Conservation (phyloP, 257 asterid genomes). For the Vinca minor region DNA sequence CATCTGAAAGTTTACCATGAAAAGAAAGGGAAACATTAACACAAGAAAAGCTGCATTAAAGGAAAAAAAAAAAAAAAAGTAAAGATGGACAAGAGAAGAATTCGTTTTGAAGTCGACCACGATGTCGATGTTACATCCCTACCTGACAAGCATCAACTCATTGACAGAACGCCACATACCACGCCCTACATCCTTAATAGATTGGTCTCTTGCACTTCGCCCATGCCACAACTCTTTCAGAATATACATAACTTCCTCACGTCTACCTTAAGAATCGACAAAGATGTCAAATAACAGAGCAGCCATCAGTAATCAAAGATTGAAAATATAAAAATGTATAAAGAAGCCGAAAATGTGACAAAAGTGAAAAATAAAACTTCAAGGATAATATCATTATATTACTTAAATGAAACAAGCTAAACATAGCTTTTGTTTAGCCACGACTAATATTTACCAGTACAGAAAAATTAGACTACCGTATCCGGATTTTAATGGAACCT, state of each 20-base stretch:
- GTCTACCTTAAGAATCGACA: conserved; percentile 58
- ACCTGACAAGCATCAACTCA: conserved; percentile 89
- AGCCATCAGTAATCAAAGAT: background rate
- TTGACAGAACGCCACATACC: conserved; percentile 96
- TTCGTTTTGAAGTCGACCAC: background rate
- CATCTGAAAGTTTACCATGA: conserved; percentile 48
- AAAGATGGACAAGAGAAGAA: background rate
- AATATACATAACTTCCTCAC: conserved; percentile 82
- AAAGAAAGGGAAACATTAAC: conserved; percentile 12
- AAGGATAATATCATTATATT: background rate
- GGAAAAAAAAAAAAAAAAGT: background rate
- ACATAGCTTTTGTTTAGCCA: background rate
- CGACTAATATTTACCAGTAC: background rate
- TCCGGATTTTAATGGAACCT: background rate
- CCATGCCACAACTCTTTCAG: conserved; percentile 93
- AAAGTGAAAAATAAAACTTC: background rate
- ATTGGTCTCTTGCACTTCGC: conserved; percentile 83
- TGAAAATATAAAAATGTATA: background rate
- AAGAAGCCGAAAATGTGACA: background rate
- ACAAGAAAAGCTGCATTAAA: conserved; percentile 6
- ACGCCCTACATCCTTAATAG: conserved; percentile 79
- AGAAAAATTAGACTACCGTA: background rate
- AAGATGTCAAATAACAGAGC: background rate
- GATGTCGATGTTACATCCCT: conserved; percentile 11
- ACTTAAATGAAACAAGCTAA: background rate